Evolutionary conservation across 768 basidiomycete species (phyloP), one percentile per base, ranked within the genome.

Genomic region (Lepiota venenata): DNA sequence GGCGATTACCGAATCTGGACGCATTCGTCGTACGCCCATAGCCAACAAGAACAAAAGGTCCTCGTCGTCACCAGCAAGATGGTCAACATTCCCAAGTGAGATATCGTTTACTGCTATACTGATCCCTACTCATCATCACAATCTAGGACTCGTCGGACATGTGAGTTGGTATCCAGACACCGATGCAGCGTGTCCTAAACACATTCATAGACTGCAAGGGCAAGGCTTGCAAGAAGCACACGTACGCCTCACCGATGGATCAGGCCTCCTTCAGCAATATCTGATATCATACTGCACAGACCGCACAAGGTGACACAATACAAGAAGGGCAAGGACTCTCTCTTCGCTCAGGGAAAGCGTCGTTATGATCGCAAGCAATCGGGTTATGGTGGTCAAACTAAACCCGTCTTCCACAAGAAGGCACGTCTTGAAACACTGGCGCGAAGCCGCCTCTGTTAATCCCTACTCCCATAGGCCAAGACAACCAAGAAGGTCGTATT

Each of bases 331-430:
- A 98, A 99, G 78, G 96, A 93, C 71, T 98, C 97, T 56, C 77
- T 95, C 59, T 91, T 91, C 71, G 97, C 92, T 49, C 96, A 99
- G 79, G 97, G 97, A 79, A 98, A 99, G 87, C 91, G 97, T 67
- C 93, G 97, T 79, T 98, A 99, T 78, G 97, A 98, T 81, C 88
- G 96, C 68, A 96, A 97, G 84, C 94, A 91, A 74, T 88, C 88
- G 61, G 91, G 96, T 76, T 98, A 98, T 78, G 96, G 96, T 89
- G 96, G 96, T 78, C 96, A 99, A 83, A 99, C 96, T 56, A 99
- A 99, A 81, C 96, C 96, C 58, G 95, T 99, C 76, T 99, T 99
- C 89, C 97, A 99, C 91, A 99, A 99, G 83, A 98, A 97, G 88
- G 93, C 86, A 61, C 65, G 77, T 69, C 43, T 9, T 45, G 9